Conservation (phyloP, 257 asterid species). For the Echites panduratus region DNA sequence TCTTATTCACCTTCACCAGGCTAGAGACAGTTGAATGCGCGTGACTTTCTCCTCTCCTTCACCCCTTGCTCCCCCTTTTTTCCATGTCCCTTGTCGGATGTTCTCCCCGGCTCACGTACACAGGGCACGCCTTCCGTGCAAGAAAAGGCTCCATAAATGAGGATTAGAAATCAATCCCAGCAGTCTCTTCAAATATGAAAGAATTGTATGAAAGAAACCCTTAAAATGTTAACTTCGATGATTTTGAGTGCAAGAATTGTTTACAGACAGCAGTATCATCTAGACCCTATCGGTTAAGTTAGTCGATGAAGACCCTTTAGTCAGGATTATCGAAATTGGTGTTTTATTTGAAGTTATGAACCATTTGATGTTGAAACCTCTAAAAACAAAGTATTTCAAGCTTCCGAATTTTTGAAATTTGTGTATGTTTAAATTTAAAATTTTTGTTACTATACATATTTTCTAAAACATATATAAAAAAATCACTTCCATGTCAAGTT, state of each 20-base stretch:
- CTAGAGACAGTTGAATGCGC: constrained; percentile 15
- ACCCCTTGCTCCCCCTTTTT: neutral
- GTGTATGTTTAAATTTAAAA: neutral
- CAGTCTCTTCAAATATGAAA: constrained; percentile 30
- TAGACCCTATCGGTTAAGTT: neutral
- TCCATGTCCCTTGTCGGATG: neutral
- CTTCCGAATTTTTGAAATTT: neutral
- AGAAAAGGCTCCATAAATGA: constrained; percentile 30
- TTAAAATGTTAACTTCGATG: neutral
- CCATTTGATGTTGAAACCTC: neutral
- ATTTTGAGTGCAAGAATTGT: neutral
- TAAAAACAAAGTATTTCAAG: neutral
- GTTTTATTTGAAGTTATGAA: neutral
- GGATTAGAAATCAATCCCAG: constrained; percentile 55
- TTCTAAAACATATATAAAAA: neutral
- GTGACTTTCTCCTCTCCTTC: constrained; percentile 5
- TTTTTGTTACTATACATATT: neutral
- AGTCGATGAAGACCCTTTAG: neutral
- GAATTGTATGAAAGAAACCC: constrained; percentile 23
- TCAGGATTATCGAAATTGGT: neutral
- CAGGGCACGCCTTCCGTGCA: neutral
- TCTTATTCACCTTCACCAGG: neutral
- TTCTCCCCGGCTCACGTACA: neutral
- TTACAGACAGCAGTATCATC: neutral
- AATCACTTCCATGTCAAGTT: neutral